Base-by-base conservation (phyloP, 2,329 filamentous ascomycete genomes). In the Lojkania enalia region DNA sequence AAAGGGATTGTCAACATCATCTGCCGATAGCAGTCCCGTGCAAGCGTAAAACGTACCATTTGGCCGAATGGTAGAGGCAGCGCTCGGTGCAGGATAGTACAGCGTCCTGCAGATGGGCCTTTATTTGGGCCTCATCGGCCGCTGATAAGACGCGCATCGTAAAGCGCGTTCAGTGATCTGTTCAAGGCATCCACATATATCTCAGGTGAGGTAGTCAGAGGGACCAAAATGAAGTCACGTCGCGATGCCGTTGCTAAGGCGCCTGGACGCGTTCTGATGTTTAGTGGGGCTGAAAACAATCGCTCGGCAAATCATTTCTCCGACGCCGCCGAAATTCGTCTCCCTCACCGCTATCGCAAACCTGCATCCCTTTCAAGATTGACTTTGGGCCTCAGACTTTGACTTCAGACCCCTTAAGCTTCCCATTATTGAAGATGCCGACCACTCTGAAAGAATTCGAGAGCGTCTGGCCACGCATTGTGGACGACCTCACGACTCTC, bases 21-120 rank as follows among this genome's bases (percentile, higher is more conserved):
- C n/a, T n/a, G n/a, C n/a, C n/a, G n/a, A n/a, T n/a, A n/a, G n/a
- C n/a, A n/a, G n/a, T n/a, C n/a, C n/a, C n/a, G n/a, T n/a, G n/a
- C n/a, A n/a, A n/a, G n/a, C n/a, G n/a, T 23, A 20, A 16, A 19
- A 47, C 62, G 27, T 63, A 96, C 94, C 94, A 99, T 83, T 97
- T 97, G 20, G 94, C 86, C 5, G 92, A 94, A 62, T 96, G 91
- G 64, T 96, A 97, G 11, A 99, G 80, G 69, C 94, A 96, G 68
- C 94, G 80, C 67, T 99, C 94, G 1, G 90, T 95, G 74, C 91
- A 97, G 66, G 90, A 90, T 18, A 94, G 79, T 2, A 94, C 86
- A 20, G 92, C 90, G 61, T 90, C 86, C 67, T 95, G 89, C 32
- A 96, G 78, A 23, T 88, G 83, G 27, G 79, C 80, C 62, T 86